Evolutionary conservation across 2,329 filamentous ascomycete species (phyloP).

Genomic region (Trichoderma atrobrunneum): DNA sequence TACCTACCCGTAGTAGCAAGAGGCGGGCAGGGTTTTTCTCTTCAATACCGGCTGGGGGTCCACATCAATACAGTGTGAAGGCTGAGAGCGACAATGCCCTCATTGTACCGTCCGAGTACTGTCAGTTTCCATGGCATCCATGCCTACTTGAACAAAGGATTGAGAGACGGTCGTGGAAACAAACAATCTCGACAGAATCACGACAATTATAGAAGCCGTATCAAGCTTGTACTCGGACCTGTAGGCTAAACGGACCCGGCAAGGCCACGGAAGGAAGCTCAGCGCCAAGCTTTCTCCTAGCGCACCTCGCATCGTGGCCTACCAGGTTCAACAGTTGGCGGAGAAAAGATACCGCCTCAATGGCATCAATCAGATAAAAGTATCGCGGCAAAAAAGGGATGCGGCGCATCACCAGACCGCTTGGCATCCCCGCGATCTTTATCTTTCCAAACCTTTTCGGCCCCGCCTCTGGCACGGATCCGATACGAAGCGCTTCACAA

Average conservation of each 20-base stretch:
- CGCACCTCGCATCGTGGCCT: conserved; percentile 15
- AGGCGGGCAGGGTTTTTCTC: conserved; percentile 4
- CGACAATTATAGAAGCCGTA: background rate
- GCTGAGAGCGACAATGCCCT: background rate
- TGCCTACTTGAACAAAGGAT: background rate
- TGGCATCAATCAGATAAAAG: background rate
- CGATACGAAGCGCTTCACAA: background rate
- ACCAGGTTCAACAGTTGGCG: conserved; percentile 4
- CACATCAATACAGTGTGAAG: conserved; percentile 8
- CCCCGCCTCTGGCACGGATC: background rate
- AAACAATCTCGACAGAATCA: background rate
- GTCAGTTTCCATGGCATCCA: background rate
- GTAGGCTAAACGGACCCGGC: background rate
- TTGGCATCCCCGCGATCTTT: conserved; percentile 20
- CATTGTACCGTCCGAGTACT: background rate
- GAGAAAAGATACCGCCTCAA: background rate
- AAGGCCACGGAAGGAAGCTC: background rate
- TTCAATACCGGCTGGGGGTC: background rate
- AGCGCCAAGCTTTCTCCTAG: conserved; percentile 19
- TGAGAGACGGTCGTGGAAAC: background rate
- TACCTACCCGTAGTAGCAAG: background rate
- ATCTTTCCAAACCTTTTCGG: background rate
- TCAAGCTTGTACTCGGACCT: background rate
- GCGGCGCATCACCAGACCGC: background rate
- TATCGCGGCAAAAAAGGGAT: background rate